Evolutionary conservation across 176 grass and related monocot species (phyloP).

Genomic region (Themeda triandra): DNA sequence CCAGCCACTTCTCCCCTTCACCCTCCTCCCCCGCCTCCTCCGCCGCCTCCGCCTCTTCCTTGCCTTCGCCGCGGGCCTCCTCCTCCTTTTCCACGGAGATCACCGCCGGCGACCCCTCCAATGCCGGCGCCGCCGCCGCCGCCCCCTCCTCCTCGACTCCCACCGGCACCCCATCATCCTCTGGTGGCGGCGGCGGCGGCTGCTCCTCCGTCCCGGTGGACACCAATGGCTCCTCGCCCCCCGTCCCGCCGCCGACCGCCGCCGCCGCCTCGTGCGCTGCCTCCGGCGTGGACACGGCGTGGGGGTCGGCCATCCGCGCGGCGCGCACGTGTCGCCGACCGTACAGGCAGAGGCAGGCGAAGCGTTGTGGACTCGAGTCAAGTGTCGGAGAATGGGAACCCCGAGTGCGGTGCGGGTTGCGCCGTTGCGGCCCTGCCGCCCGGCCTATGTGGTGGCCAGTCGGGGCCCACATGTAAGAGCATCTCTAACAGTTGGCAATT

Average conservation of each 20-base stretch:
- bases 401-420: no score
- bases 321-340: no score
- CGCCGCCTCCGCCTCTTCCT: neutral
- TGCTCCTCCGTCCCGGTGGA: neutral
- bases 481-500: no score
- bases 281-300: neutral
- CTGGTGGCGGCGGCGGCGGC: neutral
- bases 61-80: neutral
- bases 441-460: no score
- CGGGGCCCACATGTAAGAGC: no score
- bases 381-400: neutral
- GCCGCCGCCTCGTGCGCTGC: neutral
- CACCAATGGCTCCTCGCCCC: neutral
- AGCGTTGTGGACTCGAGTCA: neutral
- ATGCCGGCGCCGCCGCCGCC: neutral
- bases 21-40: neutral
- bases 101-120: neutral
- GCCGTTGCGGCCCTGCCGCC: no score
- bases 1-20: slow-evolving; percentile 23
- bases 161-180: neutral
- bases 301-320: neutral
- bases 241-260: neutral
- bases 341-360: neutral
- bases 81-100: neutral
- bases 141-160: neutral